Percentiles rank a stretch among this genome's conserved stretches.
These are phyloP conservation scores for Monosporascus sp. DNA, from an alignment of 2,329 filamentous ascomycete genomes.

Conservation along the genomic window DNA sequence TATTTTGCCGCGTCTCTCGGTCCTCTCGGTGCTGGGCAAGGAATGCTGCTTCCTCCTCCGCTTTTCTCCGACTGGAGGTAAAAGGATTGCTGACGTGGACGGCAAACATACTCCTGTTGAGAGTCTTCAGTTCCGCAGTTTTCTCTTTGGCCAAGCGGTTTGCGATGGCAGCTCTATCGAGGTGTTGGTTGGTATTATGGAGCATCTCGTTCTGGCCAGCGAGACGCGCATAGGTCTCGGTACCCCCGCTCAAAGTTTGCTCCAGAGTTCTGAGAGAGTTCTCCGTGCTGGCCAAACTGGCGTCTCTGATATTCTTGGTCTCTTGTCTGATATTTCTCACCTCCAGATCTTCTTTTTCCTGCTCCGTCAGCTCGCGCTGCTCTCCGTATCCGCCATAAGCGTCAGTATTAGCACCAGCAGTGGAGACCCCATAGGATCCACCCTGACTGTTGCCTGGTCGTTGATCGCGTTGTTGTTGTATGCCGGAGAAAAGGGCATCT, in stretches of 20 bases:
- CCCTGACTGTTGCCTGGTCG: conserved; percentile 8
- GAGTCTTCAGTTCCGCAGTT: conserved; percentile 73
- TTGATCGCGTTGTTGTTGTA: conserved; percentile 20
- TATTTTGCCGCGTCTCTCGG: conserved; percentile 58
- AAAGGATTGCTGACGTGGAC: conserved; percentile 75
- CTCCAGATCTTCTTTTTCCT: conserved; percentile 69
- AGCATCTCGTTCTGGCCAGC: conserved; percentile 75
- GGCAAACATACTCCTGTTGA: conserved; percentile 89
- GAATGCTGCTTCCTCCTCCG: conserved; percentile 61
- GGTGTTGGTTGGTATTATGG: conserved; percentile 75
- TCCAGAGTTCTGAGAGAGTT: conserved; percentile 65
- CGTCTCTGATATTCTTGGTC: conserved; percentile 69
- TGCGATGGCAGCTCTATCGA: conserved; percentile 73
- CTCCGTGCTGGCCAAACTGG: conserved; percentile 59
- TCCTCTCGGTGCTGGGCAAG: conserved; percentile 65
- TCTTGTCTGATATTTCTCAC: conserved; percentile 68
- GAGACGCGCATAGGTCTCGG: conserved; percentile 66
- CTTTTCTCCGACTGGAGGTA: conserved; percentile 60
- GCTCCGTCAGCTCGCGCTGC: conserved; percentile 73
- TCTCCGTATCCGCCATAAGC: conserved; percentile 55
- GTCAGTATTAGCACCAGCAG: conserved; percentile 9
- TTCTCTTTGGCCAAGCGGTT: conserved; percentile 73
- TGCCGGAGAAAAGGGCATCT: conserved; percentile 53
- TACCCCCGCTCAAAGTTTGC: conserved; percentile 65
- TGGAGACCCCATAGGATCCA: conserved; percentile 10